These are phyloP conservation scores for Stagonosporopsis rhizophila DNA, from an alignment of 2,329 filamentous ascomycete species.

Conservation along the genomic window DNA sequence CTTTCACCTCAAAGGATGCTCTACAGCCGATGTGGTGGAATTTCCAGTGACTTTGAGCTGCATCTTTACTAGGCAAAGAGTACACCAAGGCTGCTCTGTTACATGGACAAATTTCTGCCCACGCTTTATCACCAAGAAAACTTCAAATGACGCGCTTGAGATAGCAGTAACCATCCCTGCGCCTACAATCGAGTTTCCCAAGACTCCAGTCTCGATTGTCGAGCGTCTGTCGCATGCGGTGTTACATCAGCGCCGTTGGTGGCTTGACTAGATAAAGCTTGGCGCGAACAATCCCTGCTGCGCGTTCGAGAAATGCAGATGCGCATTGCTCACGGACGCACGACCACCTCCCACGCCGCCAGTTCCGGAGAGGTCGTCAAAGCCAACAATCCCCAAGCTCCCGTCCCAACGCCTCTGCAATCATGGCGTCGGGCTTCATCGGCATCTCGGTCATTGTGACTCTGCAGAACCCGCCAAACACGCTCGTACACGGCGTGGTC, in stretches of 20 bases:
- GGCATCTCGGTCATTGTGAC: conserved; percentile 79
- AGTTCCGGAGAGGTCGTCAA: conserved; percentile 16
- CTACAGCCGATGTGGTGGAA: not conserved
- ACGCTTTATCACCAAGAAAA: not conserved
- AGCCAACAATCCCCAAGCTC: not conserved
- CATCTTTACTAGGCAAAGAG: not conserved
- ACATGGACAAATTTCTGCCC: not conserved
- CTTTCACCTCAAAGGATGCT: not conserved
- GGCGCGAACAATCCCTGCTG: conserved; percentile 16
- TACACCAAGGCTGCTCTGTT: not conserved
- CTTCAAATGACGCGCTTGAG: not conserved
- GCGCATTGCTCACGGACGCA: not conserved
- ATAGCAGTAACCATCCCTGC: not conserved
- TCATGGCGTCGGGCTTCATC: conserved; percentile 73
- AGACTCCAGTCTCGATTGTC: not conserved
- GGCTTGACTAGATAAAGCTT: conserved; percentile 16
- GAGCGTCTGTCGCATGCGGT: not conserved
- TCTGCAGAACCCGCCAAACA: conserved; percentile 69
- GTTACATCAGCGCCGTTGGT: conserved; percentile 10
- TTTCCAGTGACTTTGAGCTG: not conserved
- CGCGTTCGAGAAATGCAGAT: conserved; percentile 8
- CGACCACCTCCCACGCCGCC: conserved; percentile 17
- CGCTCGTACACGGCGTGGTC: conserved; percentile 73
- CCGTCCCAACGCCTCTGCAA: conserved; percentile 5
- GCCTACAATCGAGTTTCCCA: not conserved